phyloP scores from a whole-genome alignment of 768 basidiomycete genomes.

The Pleurotus cornucopiae region DNA sequence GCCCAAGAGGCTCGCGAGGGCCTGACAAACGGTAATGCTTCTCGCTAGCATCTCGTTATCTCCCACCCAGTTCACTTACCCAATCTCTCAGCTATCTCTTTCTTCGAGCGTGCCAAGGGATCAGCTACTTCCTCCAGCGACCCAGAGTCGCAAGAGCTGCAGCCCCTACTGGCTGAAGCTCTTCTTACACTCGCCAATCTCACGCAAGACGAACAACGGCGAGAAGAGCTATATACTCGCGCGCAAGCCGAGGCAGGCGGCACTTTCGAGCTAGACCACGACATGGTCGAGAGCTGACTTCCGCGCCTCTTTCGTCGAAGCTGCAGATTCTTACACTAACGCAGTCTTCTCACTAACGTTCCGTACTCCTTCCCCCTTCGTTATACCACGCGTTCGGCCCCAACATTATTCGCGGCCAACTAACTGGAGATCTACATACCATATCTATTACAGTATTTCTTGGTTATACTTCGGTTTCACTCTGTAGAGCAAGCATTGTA shows the following conservation, averaged over 20 bases:
- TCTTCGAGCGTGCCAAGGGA: conserved; percentile 36
- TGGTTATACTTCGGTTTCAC: neutral
- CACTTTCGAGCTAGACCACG: conserved; percentile 24
- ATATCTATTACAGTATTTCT: conserved; percentile 2
- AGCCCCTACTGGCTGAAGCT: conserved; percentile 43
- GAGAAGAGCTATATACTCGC: conserved; percentile 48
- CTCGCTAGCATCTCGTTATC: neutral
- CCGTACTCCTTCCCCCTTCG: neutral
- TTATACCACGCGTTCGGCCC: no score
- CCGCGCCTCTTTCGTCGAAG: neutral
- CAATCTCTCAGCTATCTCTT: conserved; percentile 28
- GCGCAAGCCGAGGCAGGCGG: conserved; percentile 47
- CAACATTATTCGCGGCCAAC: neutral
- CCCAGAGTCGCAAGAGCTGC: conserved; percentile 22
- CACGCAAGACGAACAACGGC: conserved; percentile 39
- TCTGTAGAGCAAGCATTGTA: conserved; percentile 1
- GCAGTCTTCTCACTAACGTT: neutral
- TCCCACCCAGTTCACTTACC: neutral
- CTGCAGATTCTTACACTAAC: neutral
- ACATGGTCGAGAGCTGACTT: conserved; percentile 21
- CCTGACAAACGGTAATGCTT: conserved; percentile 24
- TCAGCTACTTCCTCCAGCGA: conserved; percentile 16
- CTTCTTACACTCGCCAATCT: conserved; percentile 57
- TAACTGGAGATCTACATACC: neutral
- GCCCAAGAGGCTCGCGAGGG: conserved; percentile 55